phyloP scores from a whole-genome alignment of 352 stramenopile species.

The Globisporangium takayamanum region DNA sequence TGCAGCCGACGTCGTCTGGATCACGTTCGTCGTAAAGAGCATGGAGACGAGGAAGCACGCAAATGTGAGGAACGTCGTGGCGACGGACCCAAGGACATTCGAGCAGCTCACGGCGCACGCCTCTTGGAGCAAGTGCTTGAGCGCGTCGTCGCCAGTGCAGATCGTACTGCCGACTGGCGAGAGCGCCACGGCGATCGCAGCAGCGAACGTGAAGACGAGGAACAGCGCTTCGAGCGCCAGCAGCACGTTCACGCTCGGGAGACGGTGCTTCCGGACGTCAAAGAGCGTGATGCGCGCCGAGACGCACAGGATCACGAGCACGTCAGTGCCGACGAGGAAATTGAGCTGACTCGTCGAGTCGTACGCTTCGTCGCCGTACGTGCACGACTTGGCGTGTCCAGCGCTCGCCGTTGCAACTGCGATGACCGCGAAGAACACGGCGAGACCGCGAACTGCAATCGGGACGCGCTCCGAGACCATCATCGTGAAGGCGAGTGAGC shows the following conservation, averaged over 20 bases:
- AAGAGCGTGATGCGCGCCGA: conserved; percentile 38
- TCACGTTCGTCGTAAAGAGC: conserved; percentile 42
- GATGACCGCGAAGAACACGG: conserved; percentile 37
- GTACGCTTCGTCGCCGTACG: conserved; percentile 44
- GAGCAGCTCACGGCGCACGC: conserved; percentile 62
- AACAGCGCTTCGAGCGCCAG: conserved; percentile 45
- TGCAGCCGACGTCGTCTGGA: conserved; percentile 15
- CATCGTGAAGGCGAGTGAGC: neutral
- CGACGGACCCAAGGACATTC: conserved; percentile 43
- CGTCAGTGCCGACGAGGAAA: conserved; percentile 40
- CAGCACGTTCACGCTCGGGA: conserved; percentile 28
- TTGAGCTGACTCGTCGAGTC: conserved; percentile 47
- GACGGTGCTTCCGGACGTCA: conserved; percentile 45
- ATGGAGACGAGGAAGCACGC: conserved; percentile 46
- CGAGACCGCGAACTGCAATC: conserved; percentile 30
- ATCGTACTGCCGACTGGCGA: conserved; percentile 45
- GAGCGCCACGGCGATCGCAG: conserved; percentile 42
- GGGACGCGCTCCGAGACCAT: conserved; percentile 33
- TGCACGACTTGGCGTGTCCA: conserved; percentile 44
- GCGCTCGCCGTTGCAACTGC: conserved; percentile 27
- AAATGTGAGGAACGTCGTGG: conserved; percentile 49
- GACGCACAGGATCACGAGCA: conserved; percentile 31
- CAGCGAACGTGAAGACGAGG: conserved; percentile 52
- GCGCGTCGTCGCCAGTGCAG: conserved; percentile 43
- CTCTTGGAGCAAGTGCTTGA: conserved; percentile 45